Percentiles rank a stretch among this genome's conserved stretches.
These are phyloP conservation scores for Andrographis paniculata DNA, from an alignment of 305 asterid genomes.

Conservation along the genomic window DNA sequence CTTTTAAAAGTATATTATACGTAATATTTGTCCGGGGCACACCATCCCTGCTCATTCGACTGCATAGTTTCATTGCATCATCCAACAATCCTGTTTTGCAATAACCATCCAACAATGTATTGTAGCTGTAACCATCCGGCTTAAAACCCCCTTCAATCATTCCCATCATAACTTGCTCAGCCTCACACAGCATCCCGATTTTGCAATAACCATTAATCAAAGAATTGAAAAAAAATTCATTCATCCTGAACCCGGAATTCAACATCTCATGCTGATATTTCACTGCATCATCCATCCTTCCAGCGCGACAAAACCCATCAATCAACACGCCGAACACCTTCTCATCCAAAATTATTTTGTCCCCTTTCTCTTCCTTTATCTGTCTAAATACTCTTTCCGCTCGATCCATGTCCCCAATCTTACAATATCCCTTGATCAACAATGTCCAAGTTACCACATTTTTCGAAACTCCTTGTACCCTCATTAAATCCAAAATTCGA, in stretches of 20 bases:
- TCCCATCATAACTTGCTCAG: conserved; percentile 32
- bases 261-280: conserved; percentile 65
- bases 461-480: conserved; percentile 32
- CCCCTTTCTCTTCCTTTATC: conserved; percentile 41
- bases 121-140: conserved; percentile 78
- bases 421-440: conserved; percentile 73
- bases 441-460: conserved; percentile 63
- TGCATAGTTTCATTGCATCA: conserved; percentile 56
- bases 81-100: conserved; percentile 53
- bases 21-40: conserved; percentile 52
- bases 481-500: conserved; percentile 47
- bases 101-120: conserved; percentile 62
- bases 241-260: conserved; percentile 51
- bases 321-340: conserved; percentile 61
- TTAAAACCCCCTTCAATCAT: conserved; percentile 44
- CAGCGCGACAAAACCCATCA: conserved; percentile 68
- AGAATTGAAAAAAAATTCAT: conserved; percentile 55
- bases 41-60: conserved; percentile 54
- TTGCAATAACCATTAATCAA: conserved; percentile 76
- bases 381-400: conserved; percentile 48
- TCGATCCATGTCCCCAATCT: conserved; percentile 48
- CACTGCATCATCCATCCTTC: conserved; percentile 68
- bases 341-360: conserved; percentile 42
- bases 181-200: conserved; percentile 51
- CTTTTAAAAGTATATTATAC: conserved; percentile 74